phyloP scores from a whole-genome alignment of 2,329 filamentous ascomycete genomes.

The Venturia pyrina region DNA sequence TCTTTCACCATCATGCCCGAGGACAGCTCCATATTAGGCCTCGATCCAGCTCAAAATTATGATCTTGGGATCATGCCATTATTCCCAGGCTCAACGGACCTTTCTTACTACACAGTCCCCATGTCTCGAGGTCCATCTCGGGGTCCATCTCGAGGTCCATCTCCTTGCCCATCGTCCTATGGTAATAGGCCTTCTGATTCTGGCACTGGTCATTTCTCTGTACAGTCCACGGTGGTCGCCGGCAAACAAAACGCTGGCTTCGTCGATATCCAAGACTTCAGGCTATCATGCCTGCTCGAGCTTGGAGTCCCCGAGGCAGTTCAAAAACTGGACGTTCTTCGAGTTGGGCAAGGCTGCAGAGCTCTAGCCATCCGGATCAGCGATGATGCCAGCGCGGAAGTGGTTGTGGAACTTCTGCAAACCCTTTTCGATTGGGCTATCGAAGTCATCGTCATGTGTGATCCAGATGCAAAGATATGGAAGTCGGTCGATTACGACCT shows the following conservation, averaged over 20 bases:
- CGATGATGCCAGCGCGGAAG: background rate
- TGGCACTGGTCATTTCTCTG: background rate
- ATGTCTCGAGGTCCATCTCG: no score
- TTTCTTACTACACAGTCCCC: background rate
- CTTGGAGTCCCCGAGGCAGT: background rate
- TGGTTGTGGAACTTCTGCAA: background rate
- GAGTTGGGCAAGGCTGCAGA: background rate
- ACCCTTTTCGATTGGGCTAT: background rate
- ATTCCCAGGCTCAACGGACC: background rate
- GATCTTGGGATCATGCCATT: slow-evolving; percentile 1
- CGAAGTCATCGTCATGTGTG: slow-evolving; percentile 6
- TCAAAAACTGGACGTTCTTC: slow-evolving; percentile 1
- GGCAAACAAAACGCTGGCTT: background rate
- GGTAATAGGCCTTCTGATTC: background rate
- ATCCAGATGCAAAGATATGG: background rate
- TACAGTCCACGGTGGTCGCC: background rate
- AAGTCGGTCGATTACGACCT: background rate
- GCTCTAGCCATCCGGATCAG: background rate
- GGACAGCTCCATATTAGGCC: background rate
- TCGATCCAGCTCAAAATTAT: background rate
- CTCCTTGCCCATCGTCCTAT: background rate
- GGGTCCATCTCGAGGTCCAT: background rate
- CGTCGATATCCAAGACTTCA: background rate
- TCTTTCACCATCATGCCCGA: background rate
- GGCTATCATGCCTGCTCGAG: background rate